Base-by-base conservation (phyloP, 2,329 filamentous ascomycete genomes). In the Penicillium sp. region DNA sequence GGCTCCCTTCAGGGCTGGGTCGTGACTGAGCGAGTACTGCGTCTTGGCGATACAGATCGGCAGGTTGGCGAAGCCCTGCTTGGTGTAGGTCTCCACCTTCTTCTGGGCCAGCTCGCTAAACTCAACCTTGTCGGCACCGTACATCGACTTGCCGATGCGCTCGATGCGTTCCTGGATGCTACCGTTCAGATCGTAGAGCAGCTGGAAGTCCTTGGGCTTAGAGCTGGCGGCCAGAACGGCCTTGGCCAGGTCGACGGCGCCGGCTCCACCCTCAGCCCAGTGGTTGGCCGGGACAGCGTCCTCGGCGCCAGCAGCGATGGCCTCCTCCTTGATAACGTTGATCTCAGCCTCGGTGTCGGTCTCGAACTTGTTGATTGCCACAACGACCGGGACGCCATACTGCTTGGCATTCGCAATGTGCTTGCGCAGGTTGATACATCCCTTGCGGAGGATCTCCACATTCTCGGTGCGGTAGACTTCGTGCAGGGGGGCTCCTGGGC, bases 41-140 rank as follows among this genome's bases (percentile, higher is more conserved):
- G 93, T 98, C 84, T 98, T 98, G 55, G 93, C 93, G 58, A 97
- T 82, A 71, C 93, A 98, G 66, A 97, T 95, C 31, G 93, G 93
- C 57, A 98, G 77, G 71, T 95, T 89, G 20, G 87, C 87, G 64
- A 92, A 95, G 40, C 93, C 93, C 72, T 97, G 93, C 67, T 83
- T 83, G 28, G 88, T 91, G 74, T 97, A 98, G 6, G 86, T 91
- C 67, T 96, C 91, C 57, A 97, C 87, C 82, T 98, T 97, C 76
- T 90, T 89, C 76, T 95, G 89, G 0, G 93, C 93, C 44, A 93
- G 79, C 70, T 95, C 90, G 68, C 88, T 95, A 74, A 98, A 93
- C 73, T 95, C 89, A 53, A 97, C 90, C 52, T 82, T 84, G 3
- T 80, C 83, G 9, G 93, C 93, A 50, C 93, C 93, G 67, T 98